Evolutionary conservation across 1,139 yeast genomes (phyloP), one percentile per base, ranked within the genome.

Genomic region (Hanseniaspora gamundiae): DNA sequence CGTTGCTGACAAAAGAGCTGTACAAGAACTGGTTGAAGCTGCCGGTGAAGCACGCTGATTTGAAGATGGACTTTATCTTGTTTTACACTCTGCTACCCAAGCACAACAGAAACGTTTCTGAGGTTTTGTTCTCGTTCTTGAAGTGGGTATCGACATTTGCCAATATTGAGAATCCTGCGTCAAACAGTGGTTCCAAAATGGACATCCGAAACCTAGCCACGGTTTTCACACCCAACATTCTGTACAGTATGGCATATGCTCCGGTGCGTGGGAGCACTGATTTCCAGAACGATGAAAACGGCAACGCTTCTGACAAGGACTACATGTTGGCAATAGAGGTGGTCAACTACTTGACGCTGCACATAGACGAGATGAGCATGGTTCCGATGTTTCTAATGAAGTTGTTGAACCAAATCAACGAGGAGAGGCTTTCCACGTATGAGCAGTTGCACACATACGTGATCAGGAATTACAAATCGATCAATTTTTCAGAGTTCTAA

Each of bases 61-160:
- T 31, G 30, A 73, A 70, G 47, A 65, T 74, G 38, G 62, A 66
- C 5, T 78, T 79, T 49, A 59, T 65, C 1, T 63, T 64, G 1
- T 65, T 69, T 40, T 84, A 87, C 56, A 76, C 94, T 46, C 67
- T 91, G 70, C 67, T 93, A 38, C 97, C 97, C 1, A 70, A 80
- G 48, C 72, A 78, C 22, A 85, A 88, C 58, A 74, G 98, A 45
- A 94, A 87, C 59, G 72, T 86, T 43, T 70, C 88, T 45, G 98
- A 93, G 59, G 95, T 88, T 4, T 66, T 93, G 43, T 69, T 88
- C 31, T 80, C 80, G 50, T 93, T 93, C 61, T 75, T 93, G 60
- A 80, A 80, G 61, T 91, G 98, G 97, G 94, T 88, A 2, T 88
- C 97, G 0, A 85, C 97, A 5, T 93, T 93, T 65, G 84, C 97